Evolutionary conservation across 169 alveolate species (phyloP).

Genomic region (Babesia ovata): DNA sequence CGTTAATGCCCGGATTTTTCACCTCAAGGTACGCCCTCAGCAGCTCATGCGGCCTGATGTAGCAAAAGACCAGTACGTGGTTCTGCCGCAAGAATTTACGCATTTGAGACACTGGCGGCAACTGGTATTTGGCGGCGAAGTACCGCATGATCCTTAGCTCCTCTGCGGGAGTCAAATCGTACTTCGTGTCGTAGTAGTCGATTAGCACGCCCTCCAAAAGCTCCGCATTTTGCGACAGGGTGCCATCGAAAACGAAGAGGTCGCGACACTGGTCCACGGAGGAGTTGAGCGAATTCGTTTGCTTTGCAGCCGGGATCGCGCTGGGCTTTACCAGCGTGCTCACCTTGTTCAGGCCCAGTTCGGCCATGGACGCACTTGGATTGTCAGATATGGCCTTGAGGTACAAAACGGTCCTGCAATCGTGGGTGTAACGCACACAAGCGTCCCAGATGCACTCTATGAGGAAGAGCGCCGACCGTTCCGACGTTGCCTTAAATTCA

Average conservation of each 20-base stretch:
- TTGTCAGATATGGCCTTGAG: conserved; percentile 60
- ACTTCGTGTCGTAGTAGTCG: conserved; percentile 50
- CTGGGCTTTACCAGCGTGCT: conserved; percentile 1
- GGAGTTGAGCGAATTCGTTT: conserved; percentile 5
- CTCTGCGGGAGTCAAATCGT: conserved; percentile 44
- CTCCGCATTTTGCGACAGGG: conserved; percentile 19
- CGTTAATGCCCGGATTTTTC: conserved; percentile 18
- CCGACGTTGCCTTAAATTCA: conserved; percentile 66
- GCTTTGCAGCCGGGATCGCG: conserved; percentile 24
- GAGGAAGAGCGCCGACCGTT: conserved; percentile 61
- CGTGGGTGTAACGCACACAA: conserved; percentile 63
- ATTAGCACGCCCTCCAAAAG: conserved; percentile 33
- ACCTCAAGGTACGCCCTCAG: conserved; percentile 52
- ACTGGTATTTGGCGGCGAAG: conserved; percentile 53
- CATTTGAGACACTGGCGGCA: conserved; percentile 60
- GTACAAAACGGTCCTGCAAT: conserved; percentile 60
- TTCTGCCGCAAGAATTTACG: conserved; percentile 46
- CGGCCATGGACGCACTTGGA: conserved; percentile 23
- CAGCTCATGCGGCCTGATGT: conserved; percentile 67
- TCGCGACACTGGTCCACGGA: conserved; percentile 41
- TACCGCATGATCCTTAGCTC: conserved; percentile 58
- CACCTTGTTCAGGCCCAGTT: conserved; percentile 24
- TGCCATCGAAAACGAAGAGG: conserved; percentile 63
- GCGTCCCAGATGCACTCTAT: conserved; percentile 71
- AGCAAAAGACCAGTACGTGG: conserved; percentile 48